Evolutionary conservation across 1,284 basidiomycete genomes (phyloP).

Genomic region (Trichosporon inkin): DNA sequence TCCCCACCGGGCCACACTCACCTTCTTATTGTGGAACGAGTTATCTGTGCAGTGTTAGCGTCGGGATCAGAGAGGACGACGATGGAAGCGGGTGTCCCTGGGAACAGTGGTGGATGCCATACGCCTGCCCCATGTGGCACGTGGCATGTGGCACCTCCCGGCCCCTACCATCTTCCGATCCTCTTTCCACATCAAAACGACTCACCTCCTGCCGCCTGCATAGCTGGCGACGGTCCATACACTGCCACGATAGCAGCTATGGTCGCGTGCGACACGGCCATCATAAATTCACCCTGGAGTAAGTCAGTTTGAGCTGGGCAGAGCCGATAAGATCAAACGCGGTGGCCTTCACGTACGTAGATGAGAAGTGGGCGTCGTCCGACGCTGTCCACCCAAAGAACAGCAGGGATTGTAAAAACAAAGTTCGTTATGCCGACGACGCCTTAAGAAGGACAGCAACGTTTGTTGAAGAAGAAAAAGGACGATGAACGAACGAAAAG

Average conservation of each 20-base stretch:
- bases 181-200: neutral
- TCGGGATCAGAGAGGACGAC: too few relatives aligned
- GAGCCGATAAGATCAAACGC: too few relatives aligned
- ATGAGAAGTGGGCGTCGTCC: constrained; percentile 46
- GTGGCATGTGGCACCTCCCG: too few relatives aligned
- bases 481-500: too few relatives aligned
- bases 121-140: too few relatives aligned
- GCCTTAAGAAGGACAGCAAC: too few relatives aligned
- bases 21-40: constrained; percentile 18
- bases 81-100: too few relatives aligned
- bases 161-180: too few relatives aligned
- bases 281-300: constrained; percentile 41
- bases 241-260: constrained; percentile 40
- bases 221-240: constrained; percentile 8
- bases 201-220: neutral
- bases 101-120: too few relatives aligned
- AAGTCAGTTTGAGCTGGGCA: too few relatives aligned
- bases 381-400: constrained; percentile 47
- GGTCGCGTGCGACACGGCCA: constrained; percentile 47
- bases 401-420: constrained; percentile 47
- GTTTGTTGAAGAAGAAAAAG: too few relatives aligned
- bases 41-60: neutral
- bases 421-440: constrained; percentile 68
- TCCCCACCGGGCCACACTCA: constrained; percentile 14
- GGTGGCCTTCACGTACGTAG: neutral